phyloP scores from a whole-genome alignment of 192 early-diverging fungal genomes.

The Hyaloraphidium curvatum region DNA sequence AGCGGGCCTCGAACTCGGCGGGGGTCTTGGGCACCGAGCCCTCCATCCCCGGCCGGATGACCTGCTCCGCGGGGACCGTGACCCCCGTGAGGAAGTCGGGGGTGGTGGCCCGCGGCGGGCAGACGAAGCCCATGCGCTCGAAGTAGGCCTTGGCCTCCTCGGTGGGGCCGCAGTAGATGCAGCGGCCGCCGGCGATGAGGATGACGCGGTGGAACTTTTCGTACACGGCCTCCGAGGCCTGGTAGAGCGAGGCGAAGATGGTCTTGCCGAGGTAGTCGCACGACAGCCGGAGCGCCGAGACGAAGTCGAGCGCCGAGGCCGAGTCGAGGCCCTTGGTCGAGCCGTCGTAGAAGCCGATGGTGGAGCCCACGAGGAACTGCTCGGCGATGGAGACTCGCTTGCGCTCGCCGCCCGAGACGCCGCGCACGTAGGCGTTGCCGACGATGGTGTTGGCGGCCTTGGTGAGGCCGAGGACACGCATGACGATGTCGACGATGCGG shows the following conservation, averaged over 20 bases:
- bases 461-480: slow-evolving; percentile 6
- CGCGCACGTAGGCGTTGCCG: slow-evolving; percentile 53
- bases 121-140: slow-evolving; percentile 23
- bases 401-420: slow-evolving; percentile 59
- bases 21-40: slow-evolving; percentile 27
- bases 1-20: neutral
- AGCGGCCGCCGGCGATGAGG: slow-evolving; percentile 42
- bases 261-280: neutral
- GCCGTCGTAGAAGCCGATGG: slow-evolving; percentile 37
- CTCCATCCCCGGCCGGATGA: slow-evolving; percentile 31
- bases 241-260: slow-evolving; percentile 23
- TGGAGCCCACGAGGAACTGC: slow-evolving; percentile 10
- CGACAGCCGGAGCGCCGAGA: neutral
- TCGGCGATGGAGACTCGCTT: slow-evolving; percentile 29
- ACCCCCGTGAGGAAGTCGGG: slow-evolving; percentile 58
- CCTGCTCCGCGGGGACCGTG: slow-evolving; percentile 32
- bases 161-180: slow-evolving; percentile 49
- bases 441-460: slow-evolving; percentile 23
- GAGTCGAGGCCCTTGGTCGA: slow-evolving; percentile 58
- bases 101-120: slow-evolving; percentile 30
- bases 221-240: slow-evolving; percentile 61
- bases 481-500: neutral
- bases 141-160: slow-evolving; percentile 28
- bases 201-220: slow-evolving; percentile 47
- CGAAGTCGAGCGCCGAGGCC: slow-evolving; percentile 36